phyloP scores from a whole-genome alignment of 495 filamentous ascomycete genomes.

The Thozetella sp. region DNA sequence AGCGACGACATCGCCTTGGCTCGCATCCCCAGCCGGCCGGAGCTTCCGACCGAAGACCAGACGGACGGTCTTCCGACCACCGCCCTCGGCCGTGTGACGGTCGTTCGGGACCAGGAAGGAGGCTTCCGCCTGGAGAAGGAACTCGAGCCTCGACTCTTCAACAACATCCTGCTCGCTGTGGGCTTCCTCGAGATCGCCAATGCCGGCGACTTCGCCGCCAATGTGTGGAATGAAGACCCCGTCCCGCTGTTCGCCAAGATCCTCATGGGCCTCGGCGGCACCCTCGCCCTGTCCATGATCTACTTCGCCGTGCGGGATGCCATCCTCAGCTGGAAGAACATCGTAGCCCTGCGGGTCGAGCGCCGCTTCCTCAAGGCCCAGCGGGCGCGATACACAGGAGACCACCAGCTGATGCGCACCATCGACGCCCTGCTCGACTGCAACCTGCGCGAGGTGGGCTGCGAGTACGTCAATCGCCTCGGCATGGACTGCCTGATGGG shows the following conservation, averaged over 20 bases:
- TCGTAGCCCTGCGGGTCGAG: slow-evolving; percentile 40
- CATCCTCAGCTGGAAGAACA: slow-evolving; percentile 42
- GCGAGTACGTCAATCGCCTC: slow-evolving; percentile 48
- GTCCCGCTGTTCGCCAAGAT: slow-evolving; percentile 43
- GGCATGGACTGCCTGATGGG: slow-evolving; percentile 50
- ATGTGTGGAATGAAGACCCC: slow-evolving; percentile 53
- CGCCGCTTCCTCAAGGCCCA: slow-evolving; percentile 25
- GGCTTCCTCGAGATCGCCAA: slow-evolving; percentile 55
- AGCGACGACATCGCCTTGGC: neutral
- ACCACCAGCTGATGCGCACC: neutral
- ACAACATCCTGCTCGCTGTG: slow-evolving; percentile 47
- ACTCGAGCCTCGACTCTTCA: slow-evolving; percentile 34
- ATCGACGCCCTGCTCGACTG: slow-evolving; percentile 37
- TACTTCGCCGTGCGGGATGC: slow-evolving; percentile 44
- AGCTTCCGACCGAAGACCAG: neutral
- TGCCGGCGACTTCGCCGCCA: slow-evolving; percentile 54
- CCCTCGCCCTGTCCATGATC: slow-evolving; percentile 41
- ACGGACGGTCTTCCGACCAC: neutral
- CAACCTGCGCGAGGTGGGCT: slow-evolving; percentile 41
- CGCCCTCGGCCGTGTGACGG: neutral
- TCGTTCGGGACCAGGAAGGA: neutral
- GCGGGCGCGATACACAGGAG: neutral
- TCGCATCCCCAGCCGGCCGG: neutral
- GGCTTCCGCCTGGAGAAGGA: slow-evolving; percentile 13
- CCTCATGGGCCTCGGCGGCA: slow-evolving; percentile 52